Percentiles rank a stretch among this genome's conserved stretches.
Conservation (phyloP, 179 eudicot genomes). For the Nepenthes alata region DNA sequence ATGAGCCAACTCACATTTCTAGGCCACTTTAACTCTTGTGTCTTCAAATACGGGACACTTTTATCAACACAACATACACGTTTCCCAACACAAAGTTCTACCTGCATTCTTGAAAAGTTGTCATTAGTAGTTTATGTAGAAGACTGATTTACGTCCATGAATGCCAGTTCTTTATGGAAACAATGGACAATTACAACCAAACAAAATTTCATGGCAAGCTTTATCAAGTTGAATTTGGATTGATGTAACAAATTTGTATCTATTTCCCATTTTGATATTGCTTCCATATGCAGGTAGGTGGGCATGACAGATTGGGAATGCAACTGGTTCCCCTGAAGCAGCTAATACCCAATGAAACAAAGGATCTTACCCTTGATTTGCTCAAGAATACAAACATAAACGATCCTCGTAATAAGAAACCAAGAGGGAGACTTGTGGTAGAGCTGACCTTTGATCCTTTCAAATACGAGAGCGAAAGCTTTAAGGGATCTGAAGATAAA, state of each 20-base stretch:
- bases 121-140: too few species aligned
- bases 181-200: too few species aligned
- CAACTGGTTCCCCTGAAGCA: conserved; percentile 53
- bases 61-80: too few species aligned
- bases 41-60: too few species aligned
- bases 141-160: too few species aligned
- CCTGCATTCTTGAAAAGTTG: too few species aligned
- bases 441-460: conserved; percentile 74
- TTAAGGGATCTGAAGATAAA: conserved; percentile 20
- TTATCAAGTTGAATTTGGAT: background rate
- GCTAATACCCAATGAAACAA: conserved; percentile 49
- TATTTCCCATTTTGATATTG: background rate
- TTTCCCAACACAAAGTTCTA: too few species aligned
- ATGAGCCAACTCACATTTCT: too few species aligned
- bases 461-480: conserved; percentile 35
- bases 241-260: background rate
- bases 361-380: conserved; percentile 55
- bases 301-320: conserved; percentile 65
- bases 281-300: conserved; percentile 49
- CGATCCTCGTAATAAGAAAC: conserved; percentile 44
- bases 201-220: background rate
- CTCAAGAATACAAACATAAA: conserved; percentile 35
- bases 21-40: too few species aligned
- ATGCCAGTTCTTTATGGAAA: too few species aligned
- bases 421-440: conserved; percentile 54